A percentile compares a stretch with the other conserved stretches of the same genome.
Conservation (phyloP, 306 rosid species). For the Comarum palustre region DNA sequence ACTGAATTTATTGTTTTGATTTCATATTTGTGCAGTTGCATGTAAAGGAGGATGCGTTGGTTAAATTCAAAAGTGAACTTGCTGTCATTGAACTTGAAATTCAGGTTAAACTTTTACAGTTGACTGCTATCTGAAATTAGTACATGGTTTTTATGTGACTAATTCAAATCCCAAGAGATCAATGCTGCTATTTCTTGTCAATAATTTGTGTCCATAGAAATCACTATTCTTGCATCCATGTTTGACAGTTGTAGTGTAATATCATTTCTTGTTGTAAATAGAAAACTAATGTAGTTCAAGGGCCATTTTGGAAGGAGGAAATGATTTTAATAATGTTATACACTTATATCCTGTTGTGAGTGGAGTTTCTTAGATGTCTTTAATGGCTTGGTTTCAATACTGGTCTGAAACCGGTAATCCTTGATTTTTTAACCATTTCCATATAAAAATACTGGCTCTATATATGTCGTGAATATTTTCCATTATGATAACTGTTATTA, state of each 20-base stretch:
- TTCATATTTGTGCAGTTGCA: constrained; percentile 53
- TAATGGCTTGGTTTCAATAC: neutral
- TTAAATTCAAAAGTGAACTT: constrained; percentile 73
- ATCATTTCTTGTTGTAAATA: neutral
- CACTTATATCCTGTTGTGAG: neutral
- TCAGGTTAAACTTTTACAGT: constrained; percentile 52
- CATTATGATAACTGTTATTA: too few species aligned
- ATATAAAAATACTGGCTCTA: neutral
- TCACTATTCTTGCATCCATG: neutral
- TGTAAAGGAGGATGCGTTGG: constrained; percentile 70
- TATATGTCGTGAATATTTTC: neutral
- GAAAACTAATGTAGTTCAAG: neutral
- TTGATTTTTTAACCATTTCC: neutral
- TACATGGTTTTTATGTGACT: neutral
- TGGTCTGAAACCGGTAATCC: neutral
- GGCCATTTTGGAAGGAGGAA: neutral
- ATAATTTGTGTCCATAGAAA: neutral
- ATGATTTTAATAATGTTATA: neutral
- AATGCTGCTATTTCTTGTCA: neutral
- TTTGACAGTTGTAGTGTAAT: neutral
- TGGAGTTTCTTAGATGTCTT: neutral
- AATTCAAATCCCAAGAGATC: neutral
- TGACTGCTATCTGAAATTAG: constrained; percentile 11
- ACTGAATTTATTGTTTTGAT: constrained; percentile 16
- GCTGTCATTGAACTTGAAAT: constrained; percentile 71